phyloP scores from a whole-genome alignment of 495 filamentous ascomycete species.

The Penicillium salamii region DNA sequence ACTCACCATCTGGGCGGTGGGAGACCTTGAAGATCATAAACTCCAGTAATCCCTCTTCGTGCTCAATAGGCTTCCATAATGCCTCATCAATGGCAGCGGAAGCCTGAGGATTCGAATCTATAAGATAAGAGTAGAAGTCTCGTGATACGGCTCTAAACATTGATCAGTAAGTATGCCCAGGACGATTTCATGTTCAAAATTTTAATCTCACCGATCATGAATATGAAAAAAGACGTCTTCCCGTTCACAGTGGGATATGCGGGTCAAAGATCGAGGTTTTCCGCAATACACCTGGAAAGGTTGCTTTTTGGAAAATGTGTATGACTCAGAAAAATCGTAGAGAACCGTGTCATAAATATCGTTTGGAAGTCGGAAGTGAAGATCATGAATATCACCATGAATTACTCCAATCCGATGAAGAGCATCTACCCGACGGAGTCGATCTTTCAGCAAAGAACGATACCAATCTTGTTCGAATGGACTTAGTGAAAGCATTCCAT shows the following conservation, averaged over 20 bases:
- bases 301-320: constrained; percentile 13
- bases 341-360: constrained; percentile 23
- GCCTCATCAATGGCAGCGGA: no score
- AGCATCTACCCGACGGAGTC: constrained; percentile 18
- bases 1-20: no score
- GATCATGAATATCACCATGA: constrained; percentile 18
- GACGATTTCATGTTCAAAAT: no score
- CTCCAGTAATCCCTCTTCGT: no score
- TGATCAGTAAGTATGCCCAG: not conserved
- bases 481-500: not conserved
- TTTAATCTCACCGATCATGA: constrained; percentile 6
- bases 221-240: constrained; percentile 5
- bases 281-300: constrained; percentile 9
- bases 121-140: constrained; percentile 12
- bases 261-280: constrained; percentile 8
- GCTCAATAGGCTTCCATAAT: no score
- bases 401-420: constrained; percentile 20
- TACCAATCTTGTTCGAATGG: constrained; percentile 12
- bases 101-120: not conserved
- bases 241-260: constrained; percentile 8
- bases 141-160: constrained; percentile 8
- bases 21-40: no score
- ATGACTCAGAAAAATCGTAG: constrained; percentile 19
- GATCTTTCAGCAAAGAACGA: constrained; percentile 19
- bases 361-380: constrained; percentile 16